phyloP scores from a whole-genome alignment of 2,329 filamentous ascomycete species.

The Nemania sp. region DNA sequence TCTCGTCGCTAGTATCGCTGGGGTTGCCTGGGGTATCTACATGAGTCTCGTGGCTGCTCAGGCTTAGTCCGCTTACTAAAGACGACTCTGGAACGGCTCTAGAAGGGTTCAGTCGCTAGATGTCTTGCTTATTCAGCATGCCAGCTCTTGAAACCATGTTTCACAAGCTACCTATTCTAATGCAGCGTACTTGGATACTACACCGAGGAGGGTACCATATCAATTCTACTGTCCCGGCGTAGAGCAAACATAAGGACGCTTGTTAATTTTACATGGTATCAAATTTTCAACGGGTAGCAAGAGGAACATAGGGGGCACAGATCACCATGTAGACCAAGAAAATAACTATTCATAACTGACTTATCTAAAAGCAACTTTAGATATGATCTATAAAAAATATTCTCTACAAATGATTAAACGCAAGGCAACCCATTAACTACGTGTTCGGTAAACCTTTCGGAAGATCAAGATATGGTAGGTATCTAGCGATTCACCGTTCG shows the following conservation, averaged over 20 bases:
- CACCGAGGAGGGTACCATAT: neutral
- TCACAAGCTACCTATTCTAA: neutral
- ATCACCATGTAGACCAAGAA: too few relatives aligned
- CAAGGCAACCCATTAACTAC: too few relatives aligned
- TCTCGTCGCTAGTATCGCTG: conserved; percentile 77
- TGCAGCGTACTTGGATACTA: too few relatives aligned
- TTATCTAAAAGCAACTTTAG: neutral
- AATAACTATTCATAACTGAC: neutral
- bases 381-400: neutral
- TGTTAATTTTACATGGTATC: too few relatives aligned
- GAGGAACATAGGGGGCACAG: too few relatives aligned
- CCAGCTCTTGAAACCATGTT: neutral
- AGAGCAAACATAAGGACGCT: neutral
- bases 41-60: conserved; percentile 72
- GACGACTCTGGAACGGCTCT: neutral
- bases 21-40: conserved; percentile 80
- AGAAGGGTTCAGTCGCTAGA: neutral
- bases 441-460: too few relatives aligned
- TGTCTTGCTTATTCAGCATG: neutral
- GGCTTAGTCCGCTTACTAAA: neutral
- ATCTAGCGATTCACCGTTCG: too few relatives aligned
- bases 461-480: too few relatives aligned
- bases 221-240: neutral
- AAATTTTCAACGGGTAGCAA: too few relatives aligned
- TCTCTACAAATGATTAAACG: neutral